phyloP scores from a whole-genome alignment of 1,139 yeast species.

The Suhomyces taliae region DNA sequence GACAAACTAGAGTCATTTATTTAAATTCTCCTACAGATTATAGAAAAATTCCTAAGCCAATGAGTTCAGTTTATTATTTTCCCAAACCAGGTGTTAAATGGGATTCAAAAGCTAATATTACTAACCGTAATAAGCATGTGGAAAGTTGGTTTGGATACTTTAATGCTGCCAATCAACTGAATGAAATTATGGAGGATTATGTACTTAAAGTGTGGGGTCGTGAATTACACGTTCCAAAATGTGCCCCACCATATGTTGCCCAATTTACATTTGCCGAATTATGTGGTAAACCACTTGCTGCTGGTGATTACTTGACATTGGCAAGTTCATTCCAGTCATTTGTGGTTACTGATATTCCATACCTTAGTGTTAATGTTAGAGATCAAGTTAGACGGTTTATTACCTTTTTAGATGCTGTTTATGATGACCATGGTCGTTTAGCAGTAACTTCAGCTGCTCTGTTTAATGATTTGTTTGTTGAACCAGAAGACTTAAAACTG shows the following conservation, averaged over 20 bases:
- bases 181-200: constrained; percentile 30
- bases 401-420: constrained; percentile 91
- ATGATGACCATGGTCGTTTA: constrained; percentile 81
- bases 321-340: constrained; percentile 78
- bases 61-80: constrained; percentile 74
- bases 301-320: constrained; percentile 88
- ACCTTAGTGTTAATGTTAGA: constrained; percentile 70
- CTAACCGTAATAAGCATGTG: constrained; percentile 63
- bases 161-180: constrained; percentile 49
- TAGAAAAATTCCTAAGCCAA: constrained; percentile 81
- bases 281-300: constrained; percentile 87
- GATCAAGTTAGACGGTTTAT: constrained; percentile 88
- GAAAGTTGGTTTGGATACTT: constrained; percentile 79
- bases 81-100: constrained; percentile 67
- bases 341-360: constrained; percentile 88
- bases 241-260: constrained; percentile 80
- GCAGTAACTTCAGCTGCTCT: constrained; percentile 90
- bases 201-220: constrained; percentile 85
- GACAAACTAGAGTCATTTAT: constrained; percentile 71
- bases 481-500: constrained; percentile 64
- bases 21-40: constrained; percentile 92
- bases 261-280: constrained; percentile 83
- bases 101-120: constrained; percentile 49
- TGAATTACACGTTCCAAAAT: constrained; percentile 67
- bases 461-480: constrained; percentile 81